phyloP scores from a whole-genome alignment of 2,329 filamentous ascomycete genomes.

The Botrytis byssoidea region DNA sequence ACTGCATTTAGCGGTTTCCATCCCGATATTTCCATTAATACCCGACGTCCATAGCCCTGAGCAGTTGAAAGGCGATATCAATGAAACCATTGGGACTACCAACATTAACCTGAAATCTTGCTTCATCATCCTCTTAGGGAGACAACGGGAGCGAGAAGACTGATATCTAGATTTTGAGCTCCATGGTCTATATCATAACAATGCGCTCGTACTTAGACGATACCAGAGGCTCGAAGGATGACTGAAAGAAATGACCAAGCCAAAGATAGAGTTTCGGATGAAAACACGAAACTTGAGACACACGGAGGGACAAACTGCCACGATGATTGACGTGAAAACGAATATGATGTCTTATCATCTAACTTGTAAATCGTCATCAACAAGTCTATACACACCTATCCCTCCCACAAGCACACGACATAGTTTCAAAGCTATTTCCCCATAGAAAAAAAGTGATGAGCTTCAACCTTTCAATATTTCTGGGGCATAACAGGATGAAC shows the following conservation, averaged over 20 bases:
- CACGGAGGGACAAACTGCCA: background rate
- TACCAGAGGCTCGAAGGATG: no score
- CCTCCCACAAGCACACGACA: background rate
- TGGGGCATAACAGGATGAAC: background rate
- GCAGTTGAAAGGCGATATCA: background rate
- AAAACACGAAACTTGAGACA: background rate
- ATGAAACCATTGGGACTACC: background rate
- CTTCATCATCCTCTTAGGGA: background rate
- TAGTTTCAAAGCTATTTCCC: background rate
- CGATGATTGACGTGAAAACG: background rate
- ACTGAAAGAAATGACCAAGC: no score
- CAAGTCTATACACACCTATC: background rate
- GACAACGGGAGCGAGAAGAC: background rate
- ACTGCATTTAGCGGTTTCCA: background rate
- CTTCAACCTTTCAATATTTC: no score
- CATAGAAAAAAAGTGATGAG: background rate
- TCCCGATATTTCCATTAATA: no score
- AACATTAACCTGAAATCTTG: no score
- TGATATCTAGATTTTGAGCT: background rate
- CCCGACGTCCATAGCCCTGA: background rate
- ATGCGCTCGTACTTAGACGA: background rate
- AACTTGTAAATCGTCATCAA: no score
- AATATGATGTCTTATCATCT: no score
- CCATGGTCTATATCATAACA: rapidly evolving
- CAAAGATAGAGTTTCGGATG: background rate